Percentiles rank a stretch among this genome's conserved stretches.
phyloP scores from a whole-genome alignment of 2,329 filamentous ascomycete genomes.

The Conoideocrella luteorostrata region DNA sequence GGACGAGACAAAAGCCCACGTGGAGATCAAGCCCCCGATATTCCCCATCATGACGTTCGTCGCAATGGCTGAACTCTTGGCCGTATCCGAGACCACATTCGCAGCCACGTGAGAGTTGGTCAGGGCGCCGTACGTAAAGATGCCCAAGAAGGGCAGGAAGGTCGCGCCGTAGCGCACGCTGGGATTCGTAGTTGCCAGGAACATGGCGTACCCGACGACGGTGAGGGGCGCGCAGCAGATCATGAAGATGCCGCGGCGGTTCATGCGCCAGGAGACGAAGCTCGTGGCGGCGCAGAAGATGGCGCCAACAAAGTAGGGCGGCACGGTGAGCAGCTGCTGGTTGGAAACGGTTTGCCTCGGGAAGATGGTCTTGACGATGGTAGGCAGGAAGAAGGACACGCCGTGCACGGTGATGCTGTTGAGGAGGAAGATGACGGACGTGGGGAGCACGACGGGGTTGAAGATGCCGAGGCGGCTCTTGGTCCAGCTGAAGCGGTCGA shows the following conservation, averaged over 20 bases:
- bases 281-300: slow-evolving; percentile 56
- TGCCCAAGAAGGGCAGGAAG: slow-evolving; percentile 58
- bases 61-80: slow-evolving; percentile 55
- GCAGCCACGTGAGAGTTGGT: slow-evolving; percentile 60
- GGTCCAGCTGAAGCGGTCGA: slow-evolving; percentile 49
- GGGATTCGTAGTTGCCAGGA: slow-evolving; percentile 46
- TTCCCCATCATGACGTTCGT: slow-evolving; percentile 43
- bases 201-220: slow-evolving; percentile 64
- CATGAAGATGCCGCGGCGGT: slow-evolving; percentile 54
- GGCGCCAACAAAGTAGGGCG: slow-evolving; percentile 60
- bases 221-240: slow-evolving; percentile 51
- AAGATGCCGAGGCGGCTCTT: slow-evolving; percentile 59
- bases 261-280: slow-evolving; percentile 51
- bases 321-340: slow-evolving; percentile 64
- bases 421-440: slow-evolving; percentile 53
- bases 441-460: slow-evolving; percentile 48
- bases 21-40: slow-evolving; percentile 54
- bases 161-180: slow-evolving; percentile 59
- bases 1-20: slow-evolving; percentile 56
- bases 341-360: slow-evolving; percentile 47
- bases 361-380: slow-evolving; percentile 65
- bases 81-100: slow-evolving; percentile 64
- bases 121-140: slow-evolving; percentile 57
- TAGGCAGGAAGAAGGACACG: slow-evolving; percentile 64
- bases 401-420: slow-evolving; percentile 68